phyloP scores from a whole-genome alignment of 2,329 filamentous ascomycete species.

The Stachybotrys chartarum region DNA sequence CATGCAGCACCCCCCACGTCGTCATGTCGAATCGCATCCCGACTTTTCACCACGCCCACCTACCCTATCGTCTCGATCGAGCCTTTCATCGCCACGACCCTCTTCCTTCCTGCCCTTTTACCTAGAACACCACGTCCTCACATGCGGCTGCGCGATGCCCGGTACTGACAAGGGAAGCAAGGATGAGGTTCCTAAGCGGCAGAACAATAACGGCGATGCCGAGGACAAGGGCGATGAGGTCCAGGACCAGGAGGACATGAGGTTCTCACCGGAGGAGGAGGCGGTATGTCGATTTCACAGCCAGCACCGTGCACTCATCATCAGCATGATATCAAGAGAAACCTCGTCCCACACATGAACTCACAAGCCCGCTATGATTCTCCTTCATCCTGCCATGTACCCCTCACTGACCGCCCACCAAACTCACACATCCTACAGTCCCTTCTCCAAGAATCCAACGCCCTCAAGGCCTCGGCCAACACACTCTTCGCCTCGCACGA shows the following conservation, averaged over 20 bases:
- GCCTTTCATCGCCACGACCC: neutral
- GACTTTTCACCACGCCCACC: neutral
- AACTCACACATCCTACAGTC: slow-evolving; percentile 31
- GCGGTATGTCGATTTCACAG: slow-evolving; percentile 30
- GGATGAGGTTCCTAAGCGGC: neutral
- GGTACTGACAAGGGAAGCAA: neutral
- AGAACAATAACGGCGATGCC: neutral
- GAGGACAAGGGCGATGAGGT: neutral
- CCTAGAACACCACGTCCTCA: neutral
- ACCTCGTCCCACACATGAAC: neutral
- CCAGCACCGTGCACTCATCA: neutral
- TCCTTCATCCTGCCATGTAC: neutral
- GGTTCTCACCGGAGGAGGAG: slow-evolving; percentile 51
- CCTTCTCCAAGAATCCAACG: slow-evolving; percentile 64
- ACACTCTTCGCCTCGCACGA: slow-evolving; percentile 64
- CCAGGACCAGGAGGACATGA: slow-evolving; percentile 16
- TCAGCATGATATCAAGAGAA: neutral
- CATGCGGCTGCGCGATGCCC: neutral
- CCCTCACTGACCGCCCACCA: neutral
- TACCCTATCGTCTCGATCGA: neutral
- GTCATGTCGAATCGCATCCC: neutral
- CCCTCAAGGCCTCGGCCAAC: slow-evolving; percentile 72
- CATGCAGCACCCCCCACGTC: too few relatives aligned
- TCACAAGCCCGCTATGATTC: neutral
- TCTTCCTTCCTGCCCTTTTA: neutral